phyloP scores from a whole-genome alignment of 169 alveolate species.

The Plasmodium adleri region DNA sequence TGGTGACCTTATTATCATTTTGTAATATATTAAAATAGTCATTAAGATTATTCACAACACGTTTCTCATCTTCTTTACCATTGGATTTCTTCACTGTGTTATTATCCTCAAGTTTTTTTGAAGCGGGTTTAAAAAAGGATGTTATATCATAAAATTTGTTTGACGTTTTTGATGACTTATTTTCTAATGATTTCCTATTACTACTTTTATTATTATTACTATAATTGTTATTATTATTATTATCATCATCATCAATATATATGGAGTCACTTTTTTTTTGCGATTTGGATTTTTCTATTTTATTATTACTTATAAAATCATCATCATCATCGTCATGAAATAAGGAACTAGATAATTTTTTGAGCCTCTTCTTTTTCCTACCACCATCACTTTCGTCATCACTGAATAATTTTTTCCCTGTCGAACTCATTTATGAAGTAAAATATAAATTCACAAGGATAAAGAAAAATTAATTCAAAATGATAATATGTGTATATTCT shows the following conservation, averaged over 20 bases:
- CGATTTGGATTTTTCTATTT: constrained; percentile 14
- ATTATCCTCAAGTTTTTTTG: constrained; percentile 21
- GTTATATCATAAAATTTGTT: constrained; percentile 24
- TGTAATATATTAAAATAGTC: constrained; percentile 26
- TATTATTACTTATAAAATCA: background rate
- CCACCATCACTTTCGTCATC: constrained; percentile 45
- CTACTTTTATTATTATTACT: background rate
- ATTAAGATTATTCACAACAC: constrained; percentile 16
- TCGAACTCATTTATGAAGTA: constrained; percentile 39
- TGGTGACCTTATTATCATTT: background rate
- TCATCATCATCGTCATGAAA: constrained; percentile 30
- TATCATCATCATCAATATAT: constrained; percentile 28
- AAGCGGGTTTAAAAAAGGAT: constrained; percentile 35
- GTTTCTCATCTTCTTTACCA: background rate
- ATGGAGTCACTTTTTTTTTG: background rate
- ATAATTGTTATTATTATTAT: background rate
- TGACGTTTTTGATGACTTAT: constrained; percentile 14
- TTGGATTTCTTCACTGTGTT: background rate
- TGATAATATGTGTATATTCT: too few relatives aligned
- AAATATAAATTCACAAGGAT: background rate
- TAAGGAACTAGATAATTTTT: constrained; percentile 36
- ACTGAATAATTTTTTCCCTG: constrained; percentile 9
- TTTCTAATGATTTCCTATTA: background rate
- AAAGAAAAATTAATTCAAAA: background rate
- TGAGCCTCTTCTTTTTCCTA: constrained; percentile 47